Percentiles rank a stretch among this genome's conserved stretches.
Conservation (phyloP, 192 early-diverging fungal species). For the Nowakowskiella sp. region DNA sequence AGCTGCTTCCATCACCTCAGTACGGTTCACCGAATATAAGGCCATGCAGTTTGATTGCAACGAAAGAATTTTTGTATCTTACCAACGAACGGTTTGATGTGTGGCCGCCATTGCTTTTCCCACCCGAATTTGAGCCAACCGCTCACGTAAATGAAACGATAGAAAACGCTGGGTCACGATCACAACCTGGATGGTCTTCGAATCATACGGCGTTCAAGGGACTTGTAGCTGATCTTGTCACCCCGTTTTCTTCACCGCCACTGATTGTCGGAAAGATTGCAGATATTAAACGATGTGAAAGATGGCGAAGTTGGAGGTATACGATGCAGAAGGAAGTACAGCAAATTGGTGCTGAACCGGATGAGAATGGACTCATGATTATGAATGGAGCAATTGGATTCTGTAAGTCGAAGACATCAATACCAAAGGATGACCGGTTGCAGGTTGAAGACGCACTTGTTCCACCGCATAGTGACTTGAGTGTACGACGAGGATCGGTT, state of each 20-base stretch:
- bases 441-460: not conserved
- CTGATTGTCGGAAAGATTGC: slow-evolving; percentile 28
- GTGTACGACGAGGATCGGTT: not conserved
- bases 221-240: slow-evolving; percentile 22
- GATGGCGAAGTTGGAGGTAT: slow-evolving; percentile 44
- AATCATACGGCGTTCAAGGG: slow-evolving; percentile 16
- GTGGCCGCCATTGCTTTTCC: slow-evolving; percentile 45
- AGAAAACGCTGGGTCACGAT: slow-evolving; percentile 5
- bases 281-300: slow-evolving; percentile 30
- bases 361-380: slow-evolving; percentile 26
- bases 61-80: slow-evolving; percentile 38
- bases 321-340: slow-evolving; percentile 13
- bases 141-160: not conserved
- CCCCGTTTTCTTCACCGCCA: slow-evolving; percentile 3
- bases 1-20: not conserved
- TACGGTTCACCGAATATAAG: not conserved
- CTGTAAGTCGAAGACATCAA: too few relatives aligned
- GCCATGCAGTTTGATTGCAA: slow-evolving; percentile 23
- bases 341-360: slow-evolving; percentile 8
- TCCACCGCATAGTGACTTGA: not conserved
- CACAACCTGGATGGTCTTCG: slow-evolving; percentile 1
- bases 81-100: slow-evolving; percentile 37
- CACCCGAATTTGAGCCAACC: slow-evolving; percentile 10
- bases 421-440: too few relatives aligned
- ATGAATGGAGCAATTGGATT: slow-evolving; percentile 26